These are phyloP conservation scores for Xylogone sp. DNA, from an alignment of 2,329 filamentous ascomycete genomes.

Conservation along the genomic window DNA sequence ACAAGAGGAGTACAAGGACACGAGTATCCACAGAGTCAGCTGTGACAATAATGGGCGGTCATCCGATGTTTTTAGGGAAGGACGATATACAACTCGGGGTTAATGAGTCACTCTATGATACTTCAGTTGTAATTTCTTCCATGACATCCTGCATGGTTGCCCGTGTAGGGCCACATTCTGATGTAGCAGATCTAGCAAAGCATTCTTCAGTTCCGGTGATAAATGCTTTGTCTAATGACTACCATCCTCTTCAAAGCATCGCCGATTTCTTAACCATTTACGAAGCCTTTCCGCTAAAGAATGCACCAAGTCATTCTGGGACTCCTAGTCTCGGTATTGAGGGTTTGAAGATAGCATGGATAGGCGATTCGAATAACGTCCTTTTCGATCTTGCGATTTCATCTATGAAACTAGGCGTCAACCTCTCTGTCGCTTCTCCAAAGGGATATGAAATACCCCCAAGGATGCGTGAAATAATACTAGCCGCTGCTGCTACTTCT, in stretches of 20 bases:
- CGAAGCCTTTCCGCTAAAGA: slow-evolving; percentile 61
- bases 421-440: slow-evolving; percentile 84
- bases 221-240: slow-evolving; percentile 84
- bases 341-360: slow-evolving; percentile 89
- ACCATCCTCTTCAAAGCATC: slow-evolving; percentile 90
- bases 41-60: slow-evolving; percentile 80
- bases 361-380: slow-evolving; percentile 96
- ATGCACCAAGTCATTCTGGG: slow-evolving; percentile 17
- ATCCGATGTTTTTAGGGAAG: slow-evolving; percentile 94
- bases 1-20: slow-evolving; percentile 90
- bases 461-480: slow-evolving; percentile 70
- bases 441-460: slow-evolving; percentile 77
- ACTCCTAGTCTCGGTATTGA: slow-evolving; percentile 58
- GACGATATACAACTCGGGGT: slow-evolving; percentile 95
- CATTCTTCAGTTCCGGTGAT: slow-evolving; percentile 77
- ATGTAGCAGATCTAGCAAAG: slow-evolving; percentile 66
- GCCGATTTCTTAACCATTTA: slow-evolving; percentile 90
- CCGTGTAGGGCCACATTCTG: slow-evolving; percentile 72
- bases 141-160: slow-evolving; percentile 84
- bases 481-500: slow-evolving; percentile 54
- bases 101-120: slow-evolving; percentile 95
- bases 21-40: slow-evolving; percentile 91
- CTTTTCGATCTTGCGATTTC: slow-evolving; percentile 89
- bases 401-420: slow-evolving; percentile 80
- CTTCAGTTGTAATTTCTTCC: slow-evolving; percentile 86